Conservation (phyloP, 1,284 basidiomycete genomes). For the Cutaneotrichosporon cutaneum region DNA sequence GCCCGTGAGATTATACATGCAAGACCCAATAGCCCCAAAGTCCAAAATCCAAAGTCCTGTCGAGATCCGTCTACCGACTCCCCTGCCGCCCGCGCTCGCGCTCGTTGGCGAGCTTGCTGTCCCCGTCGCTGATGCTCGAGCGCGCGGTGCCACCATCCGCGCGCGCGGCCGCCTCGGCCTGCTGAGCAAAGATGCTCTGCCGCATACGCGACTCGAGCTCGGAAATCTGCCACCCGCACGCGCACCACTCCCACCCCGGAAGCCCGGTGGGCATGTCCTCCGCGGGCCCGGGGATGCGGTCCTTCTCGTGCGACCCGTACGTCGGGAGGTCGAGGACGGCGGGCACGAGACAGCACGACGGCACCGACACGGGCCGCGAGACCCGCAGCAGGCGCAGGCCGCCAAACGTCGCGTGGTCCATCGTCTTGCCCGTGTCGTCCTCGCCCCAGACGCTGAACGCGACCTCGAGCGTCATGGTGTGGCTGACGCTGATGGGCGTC, state of each 20-base stretch:
- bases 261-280: constrained; percentile 2
- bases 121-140: not conserved
- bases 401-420: constrained; percentile 32
- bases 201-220: constrained; percentile 33
- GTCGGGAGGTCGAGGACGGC: constrained; percentile 11
- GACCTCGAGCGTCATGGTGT: constrained; percentile 43
- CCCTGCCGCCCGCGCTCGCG: constrained; percentile 4
- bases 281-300: not conserved
- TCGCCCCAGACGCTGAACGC: constrained; percentile 47
- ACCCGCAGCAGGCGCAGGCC: constrained; percentile 44
- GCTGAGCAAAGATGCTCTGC: constrained; percentile 1
- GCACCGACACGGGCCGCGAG: constrained; percentile 39
- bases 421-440: constrained; percentile 26
- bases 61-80: not conserved
- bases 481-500: constrained; percentile 46
- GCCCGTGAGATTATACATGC: not conserved
- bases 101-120: not conserved
- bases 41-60: not conserved
- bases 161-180: not conserved
- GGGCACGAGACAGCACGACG: constrained; percentile 29
- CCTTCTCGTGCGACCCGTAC: constrained; percentile 14
- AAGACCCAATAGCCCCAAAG: too few species aligned
- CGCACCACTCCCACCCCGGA: constrained; percentile 28
- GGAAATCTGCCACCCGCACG: constrained; percentile 35
- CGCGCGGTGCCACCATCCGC: not conserved